Evolutionary conservation across 192 early-diverging fungal species (phyloP).

Genomic region (Podochytrium sp.): DNA sequence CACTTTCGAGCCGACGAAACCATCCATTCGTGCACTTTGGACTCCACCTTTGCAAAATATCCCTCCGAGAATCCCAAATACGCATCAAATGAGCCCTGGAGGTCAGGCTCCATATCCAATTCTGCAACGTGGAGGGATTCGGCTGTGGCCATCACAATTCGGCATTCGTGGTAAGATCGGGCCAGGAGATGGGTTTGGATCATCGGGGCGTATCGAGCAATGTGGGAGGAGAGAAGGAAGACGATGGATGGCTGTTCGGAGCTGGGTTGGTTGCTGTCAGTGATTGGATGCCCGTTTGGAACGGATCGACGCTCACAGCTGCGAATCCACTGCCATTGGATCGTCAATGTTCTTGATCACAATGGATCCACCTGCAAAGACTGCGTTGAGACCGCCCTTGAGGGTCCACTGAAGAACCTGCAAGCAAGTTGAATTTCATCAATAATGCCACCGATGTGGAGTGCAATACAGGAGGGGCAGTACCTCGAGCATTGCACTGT

Average conservation of each 20-base stretch:
- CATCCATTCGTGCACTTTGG: constrained; percentile 12
- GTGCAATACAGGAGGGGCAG: neutral
- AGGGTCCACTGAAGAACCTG: constrained; percentile 9
- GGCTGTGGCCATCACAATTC: constrained; percentile 1
- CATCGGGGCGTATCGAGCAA: neutral
- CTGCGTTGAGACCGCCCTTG: neutral
- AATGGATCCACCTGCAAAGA: neutral
- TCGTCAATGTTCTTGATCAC: neutral
- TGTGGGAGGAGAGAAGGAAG: constrained; percentile 21
- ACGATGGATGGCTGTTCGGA: neutral
- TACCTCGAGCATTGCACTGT: neutral
- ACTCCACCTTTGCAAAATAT: constrained; percentile 24
- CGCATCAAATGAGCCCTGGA: constrained; percentile 17
- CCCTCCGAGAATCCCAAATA: constrained; percentile 21
- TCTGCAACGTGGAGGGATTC: constrained; percentile 11
- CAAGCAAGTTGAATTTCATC: neutral
- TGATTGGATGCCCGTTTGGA: neutral
- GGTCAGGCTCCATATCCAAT: constrained; percentile 13
- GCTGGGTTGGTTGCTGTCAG: neutral
- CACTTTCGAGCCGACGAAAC: constrained; percentile 1
- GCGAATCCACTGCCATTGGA: neutral
- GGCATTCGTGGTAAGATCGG: neutral
- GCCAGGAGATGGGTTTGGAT: neutral
- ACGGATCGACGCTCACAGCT: neutral
- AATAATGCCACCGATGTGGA: neutral